These are phyloP conservation scores for Clavulina sp. DNA, from an alignment of 768 basidiomycete genomes.

Conservation along the genomic window DNA sequence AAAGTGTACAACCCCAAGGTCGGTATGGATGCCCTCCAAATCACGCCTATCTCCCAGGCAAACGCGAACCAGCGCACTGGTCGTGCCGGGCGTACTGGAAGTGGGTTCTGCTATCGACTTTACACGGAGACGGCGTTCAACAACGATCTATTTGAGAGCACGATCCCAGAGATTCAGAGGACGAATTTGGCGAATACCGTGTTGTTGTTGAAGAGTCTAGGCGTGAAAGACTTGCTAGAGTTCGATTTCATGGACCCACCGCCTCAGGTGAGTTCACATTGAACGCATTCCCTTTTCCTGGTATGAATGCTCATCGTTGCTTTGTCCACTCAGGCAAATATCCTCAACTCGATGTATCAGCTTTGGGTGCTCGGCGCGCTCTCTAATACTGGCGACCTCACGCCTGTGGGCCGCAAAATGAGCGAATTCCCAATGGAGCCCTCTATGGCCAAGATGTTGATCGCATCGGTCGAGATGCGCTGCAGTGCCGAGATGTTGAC, in stretches of 20 bases:
- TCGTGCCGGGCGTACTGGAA: conserved; percentile 90
- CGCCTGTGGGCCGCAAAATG: conserved; percentile 86
- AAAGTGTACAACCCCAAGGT: conserved; percentile 99
- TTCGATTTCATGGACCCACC: conserved; percentile 99
- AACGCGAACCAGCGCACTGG: conserved; percentile 95
- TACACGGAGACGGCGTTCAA: conserved; percentile 95
- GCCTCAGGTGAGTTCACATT: conserved; percentile 46
- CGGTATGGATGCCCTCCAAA: conserved; percentile 98
- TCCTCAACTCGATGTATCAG: conserved; percentile 98
- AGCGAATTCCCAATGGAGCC: conserved; percentile 99
- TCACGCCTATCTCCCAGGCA: conserved; percentile 97
- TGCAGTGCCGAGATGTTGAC: conserved; percentile 95
- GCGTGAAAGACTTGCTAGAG: conserved; percentile 91
- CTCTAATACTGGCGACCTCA: conserved; percentile 95
- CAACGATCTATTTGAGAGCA: conserved; percentile 89
- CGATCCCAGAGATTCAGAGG: conserved; percentile 95
- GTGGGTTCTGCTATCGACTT: conserved; percentile 92
- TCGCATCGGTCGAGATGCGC: conserved; percentile 80
- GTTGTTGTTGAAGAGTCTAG: conserved; percentile 80
- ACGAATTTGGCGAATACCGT: conserved; percentile 98
- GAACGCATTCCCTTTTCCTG: not conserved
- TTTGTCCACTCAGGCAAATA: conserved; percentile 76
- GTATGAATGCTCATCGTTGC: not conserved
- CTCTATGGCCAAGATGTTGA: conserved; percentile 97
- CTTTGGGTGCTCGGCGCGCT: conserved; percentile 97